These are phyloP conservation scores for Kockovaella imperatae DNA, from an alignment of 768 basidiomycete species.

Conservation along the genomic window DNA sequence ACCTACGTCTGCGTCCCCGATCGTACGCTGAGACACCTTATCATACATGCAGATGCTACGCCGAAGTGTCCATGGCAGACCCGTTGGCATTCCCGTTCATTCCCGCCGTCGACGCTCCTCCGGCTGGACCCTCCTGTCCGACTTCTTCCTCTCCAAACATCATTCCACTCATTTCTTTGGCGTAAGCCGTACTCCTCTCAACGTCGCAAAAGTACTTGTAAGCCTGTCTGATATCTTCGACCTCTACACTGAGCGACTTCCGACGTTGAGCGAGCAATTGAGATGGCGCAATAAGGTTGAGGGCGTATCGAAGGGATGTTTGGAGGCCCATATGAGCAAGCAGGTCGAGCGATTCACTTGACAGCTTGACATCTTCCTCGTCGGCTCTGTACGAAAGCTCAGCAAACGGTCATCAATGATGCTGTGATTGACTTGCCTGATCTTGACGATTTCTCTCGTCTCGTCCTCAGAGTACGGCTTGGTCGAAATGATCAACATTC, in stretches of 20 bases:
- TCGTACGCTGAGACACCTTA: no score
- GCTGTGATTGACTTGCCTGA: conserved; percentile 55
- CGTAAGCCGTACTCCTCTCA: conserved; percentile 39
- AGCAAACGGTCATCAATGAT: neutral
- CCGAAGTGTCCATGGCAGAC: neutral
- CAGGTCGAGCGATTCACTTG: conserved; percentile 63
- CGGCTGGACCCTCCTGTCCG: no score
- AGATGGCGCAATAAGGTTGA: conserved; percentile 90
- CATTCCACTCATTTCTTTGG: conserved; percentile 43
- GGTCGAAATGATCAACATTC: conserved; percentile 92
- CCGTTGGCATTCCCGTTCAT: neutral
- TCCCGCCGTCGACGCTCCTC: no score
- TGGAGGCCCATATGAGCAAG: conserved; percentile 79
- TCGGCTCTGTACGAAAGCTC: conserved; percentile 56
- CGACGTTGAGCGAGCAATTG: conserved; percentile 77
- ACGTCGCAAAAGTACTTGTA: conserved; percentile 53
- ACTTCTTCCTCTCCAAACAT: conserved; percentile 45
- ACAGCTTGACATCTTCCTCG: conserved; percentile 88
- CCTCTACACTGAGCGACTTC: conserved; percentile 66
- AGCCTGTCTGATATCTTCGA: conserved; percentile 72
- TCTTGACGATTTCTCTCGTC: conserved; percentile 83
- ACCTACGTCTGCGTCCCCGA: no score
- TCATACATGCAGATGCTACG: no score
- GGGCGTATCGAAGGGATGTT: conserved; percentile 85
- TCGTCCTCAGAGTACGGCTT: conserved; percentile 75